Conservation (phyloP, 768 basidiomycete genomes). For the Phylloporus arenicola region DNA sequence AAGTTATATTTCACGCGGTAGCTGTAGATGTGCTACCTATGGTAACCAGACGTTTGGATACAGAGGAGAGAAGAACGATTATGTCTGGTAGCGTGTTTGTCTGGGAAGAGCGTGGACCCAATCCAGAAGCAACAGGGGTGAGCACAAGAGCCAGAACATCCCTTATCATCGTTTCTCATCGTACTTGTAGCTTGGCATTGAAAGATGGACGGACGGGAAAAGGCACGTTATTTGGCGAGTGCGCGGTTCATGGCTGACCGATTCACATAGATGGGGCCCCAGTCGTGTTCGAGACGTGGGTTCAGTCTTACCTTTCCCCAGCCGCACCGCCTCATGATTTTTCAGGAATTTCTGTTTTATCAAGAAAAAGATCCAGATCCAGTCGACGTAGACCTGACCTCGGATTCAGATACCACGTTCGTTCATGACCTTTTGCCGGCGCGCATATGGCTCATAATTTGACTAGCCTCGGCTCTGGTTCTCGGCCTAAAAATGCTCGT, state of each 20-base stretch:
- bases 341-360: slow-evolving; percentile 73
- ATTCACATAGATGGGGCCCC: slow-evolving; percentile 58
- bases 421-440: slow-evolving; percentile 14
- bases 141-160: slow-evolving; percentile 19
- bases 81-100: slow-evolving; percentile 72
- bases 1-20: slow-evolving; percentile 72
- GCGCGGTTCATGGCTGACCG: background rate
- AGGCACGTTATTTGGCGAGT: slow-evolving; percentile 18
- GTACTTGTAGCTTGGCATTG: slow-evolving; percentile 55
- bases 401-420: slow-evolving; percentile 49
- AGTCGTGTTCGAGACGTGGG: slow-evolving; percentile 72
- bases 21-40: slow-evolving; percentile 52
- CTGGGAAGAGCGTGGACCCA: slow-evolving; percentile 76
- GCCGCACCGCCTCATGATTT: slow-evolving; percentile 1
- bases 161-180: slow-evolving; percentile 2
- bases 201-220: slow-evolving; percentile 78
- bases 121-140: slow-evolving; percentile 62
- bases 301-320: slow-evolving; percentile 6
- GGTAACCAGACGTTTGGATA: slow-evolving; percentile 66
- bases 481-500: slow-evolving; percentile 22
- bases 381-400: slow-evolving; percentile 43
- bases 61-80: slow-evolving; percentile 68
- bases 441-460: slow-evolving; percentile 5
- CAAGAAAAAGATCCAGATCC: slow-evolving; percentile 57
- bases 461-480: slow-evolving; percentile 28